Conservation (phyloP, 2,329 filamentous ascomycete species). For the Aspergillus bombycis region DNA sequence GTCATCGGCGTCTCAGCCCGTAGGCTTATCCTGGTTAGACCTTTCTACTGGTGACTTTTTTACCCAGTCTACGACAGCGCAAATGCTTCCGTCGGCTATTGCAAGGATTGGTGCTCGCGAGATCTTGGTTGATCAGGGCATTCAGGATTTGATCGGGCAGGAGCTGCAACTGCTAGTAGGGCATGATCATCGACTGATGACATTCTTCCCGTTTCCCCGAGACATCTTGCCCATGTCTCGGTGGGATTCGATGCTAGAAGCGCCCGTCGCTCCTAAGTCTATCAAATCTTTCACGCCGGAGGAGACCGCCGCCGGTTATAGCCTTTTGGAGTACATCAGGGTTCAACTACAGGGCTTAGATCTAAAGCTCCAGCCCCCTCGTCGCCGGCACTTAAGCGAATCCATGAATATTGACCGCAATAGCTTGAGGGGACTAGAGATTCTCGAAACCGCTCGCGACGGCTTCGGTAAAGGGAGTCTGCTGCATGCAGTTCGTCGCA, state of each 20-base stretch:
- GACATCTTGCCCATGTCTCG: conserved; percentile 57
- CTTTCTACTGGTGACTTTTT: conserved; percentile 93
- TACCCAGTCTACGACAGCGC: conserved; percentile 74
- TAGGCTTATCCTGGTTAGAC: conserved; percentile 92
- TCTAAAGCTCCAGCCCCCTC: conserved; percentile 81
- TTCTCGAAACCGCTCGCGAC: conserved; percentile 83
- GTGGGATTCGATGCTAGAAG: conserved; percentile 79
- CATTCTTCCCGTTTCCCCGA: conserved; percentile 62
- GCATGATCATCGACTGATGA: conserved; percentile 75
- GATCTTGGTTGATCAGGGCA: conserved; percentile 72
- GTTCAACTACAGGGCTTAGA: conserved; percentile 75
- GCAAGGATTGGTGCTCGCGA: conserved; percentile 83
- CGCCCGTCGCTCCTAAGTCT: conserved; percentile 61
- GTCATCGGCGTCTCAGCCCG: conserved; percentile 43
- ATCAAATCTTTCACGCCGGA: conserved; percentile 62
- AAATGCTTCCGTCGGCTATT: conserved; percentile 75
- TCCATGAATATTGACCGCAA: conserved; percentile 92
- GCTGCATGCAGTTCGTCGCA: conserved; percentile 84
- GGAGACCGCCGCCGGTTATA: conserved; percentile 76
- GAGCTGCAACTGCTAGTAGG: conserved; percentile 69
- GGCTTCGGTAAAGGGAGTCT: conserved; percentile 79
- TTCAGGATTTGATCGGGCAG: conserved; percentile 62
- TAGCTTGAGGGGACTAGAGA: conserved; percentile 84
- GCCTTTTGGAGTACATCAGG: conserved; percentile 82
- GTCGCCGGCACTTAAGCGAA: conserved; percentile 72